Base-by-base conservation (phyloP, 805 yeast species). In the Diddensiella caesifluorescens region DNA sequence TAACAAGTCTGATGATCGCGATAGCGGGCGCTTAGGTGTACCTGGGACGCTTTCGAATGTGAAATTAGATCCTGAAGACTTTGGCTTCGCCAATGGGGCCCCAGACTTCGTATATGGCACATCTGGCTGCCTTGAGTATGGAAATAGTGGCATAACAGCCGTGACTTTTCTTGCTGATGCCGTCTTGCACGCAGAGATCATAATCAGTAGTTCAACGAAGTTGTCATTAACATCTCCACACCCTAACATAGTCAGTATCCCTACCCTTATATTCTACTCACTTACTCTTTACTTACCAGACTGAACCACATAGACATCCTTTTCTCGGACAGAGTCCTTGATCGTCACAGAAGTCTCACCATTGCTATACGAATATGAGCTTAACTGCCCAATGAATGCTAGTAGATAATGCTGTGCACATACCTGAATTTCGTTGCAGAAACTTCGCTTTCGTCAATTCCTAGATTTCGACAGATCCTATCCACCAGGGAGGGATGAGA, bases 41-140 rank as follows among this genome's bases (percentile, higher is more conserved):
- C 69, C 67, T 4, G 79, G 79, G 3, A 67, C 70, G 48, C 77
- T 68, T 39, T 74, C 80, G 51, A 64, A 70, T 2, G 75, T 68
- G 53, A 70, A 73, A 2, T 34, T 19, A 47, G 27, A 26, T 12
- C 34, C 37, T 22, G 35, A 18, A 4, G 22, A 5, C 25, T 23
- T 20, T 60, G 68, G 50, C 63, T 58, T 20, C 12, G 70, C 60
- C 34, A 70, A 65, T 5, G 94, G 94, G 1, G 89, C 85, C 9
- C 94, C 92, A 27, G 76, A 74, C 56, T 75, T 74, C 44, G 84
- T 78, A 56, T 83, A 83, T 23, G 95, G 95, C 27, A 86, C 78
- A 62, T 90, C 97, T 3, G 96, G 95, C 63, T 92, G 99, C 57
- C 99, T 74, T 2, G 95, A 84, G 60, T 92, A 92, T 21, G 97